Percentiles rank a stretch among this genome's conserved stretches.
Evolutionary conservation across 768 basidiomycete genomes (phyloP).

Genomic region (Lactarius indigo): DNA sequence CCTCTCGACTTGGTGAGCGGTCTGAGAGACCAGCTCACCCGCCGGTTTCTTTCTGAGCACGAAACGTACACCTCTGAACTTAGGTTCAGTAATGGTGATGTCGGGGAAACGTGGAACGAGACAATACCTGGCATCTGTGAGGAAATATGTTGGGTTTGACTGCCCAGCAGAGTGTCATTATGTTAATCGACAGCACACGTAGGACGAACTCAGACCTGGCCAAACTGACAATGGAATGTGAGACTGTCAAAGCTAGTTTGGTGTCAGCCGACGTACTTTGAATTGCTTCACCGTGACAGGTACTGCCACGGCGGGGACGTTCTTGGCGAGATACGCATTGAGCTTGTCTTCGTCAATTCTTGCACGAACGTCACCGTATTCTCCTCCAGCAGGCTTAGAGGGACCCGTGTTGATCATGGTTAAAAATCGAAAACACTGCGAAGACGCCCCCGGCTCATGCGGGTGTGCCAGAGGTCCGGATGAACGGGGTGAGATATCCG

Average conservation of each 20-base stretch:
- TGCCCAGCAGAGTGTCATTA: slow-evolving; percentile 31
- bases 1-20: slow-evolving; percentile 93
- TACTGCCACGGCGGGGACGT: slow-evolving; percentile 51
- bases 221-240: slow-evolving; percentile 52
- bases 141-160: slow-evolving; percentile 97
- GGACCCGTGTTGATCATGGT: slow-evolving; percentile 27
- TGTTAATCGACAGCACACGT: neutral
- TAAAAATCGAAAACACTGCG: too few species aligned
- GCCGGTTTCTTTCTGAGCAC: slow-evolving; percentile 94
- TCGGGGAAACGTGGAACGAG: neutral
- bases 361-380: slow-evolving; percentile 71
- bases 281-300: slow-evolving; percentile 89
- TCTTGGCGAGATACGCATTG: slow-evolving; percentile 58
- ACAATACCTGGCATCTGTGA: slow-evolving; percentile 70
- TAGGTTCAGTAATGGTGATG: slow-evolving; percentile 8
- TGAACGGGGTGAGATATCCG: neutral
- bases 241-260: neutral
- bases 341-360: slow-evolving; percentile 61
- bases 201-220: slow-evolving; percentile 60
- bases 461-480: neutral
- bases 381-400: slow-evolving; percentile 59
- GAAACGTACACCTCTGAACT: slow-evolving; percentile 48
- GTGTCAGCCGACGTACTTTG: slow-evolving; percentile 51
- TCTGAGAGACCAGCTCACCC: slow-evolving; percentile 80
- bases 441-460: neutral